Conservation (phyloP, 1,139 yeast species). For the Geotrichum europaeum region DNA sequence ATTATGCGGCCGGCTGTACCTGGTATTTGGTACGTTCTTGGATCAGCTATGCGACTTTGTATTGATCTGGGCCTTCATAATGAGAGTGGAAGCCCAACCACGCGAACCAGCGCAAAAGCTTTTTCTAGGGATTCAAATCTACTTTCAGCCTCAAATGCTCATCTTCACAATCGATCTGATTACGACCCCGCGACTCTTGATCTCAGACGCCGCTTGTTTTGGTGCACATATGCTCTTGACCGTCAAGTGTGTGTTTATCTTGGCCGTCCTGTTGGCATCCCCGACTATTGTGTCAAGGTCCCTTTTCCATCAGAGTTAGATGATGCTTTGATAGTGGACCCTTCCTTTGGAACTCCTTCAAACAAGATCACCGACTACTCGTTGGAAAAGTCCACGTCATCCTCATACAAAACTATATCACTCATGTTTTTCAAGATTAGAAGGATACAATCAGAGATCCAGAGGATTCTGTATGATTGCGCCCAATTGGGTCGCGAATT, state of each 20-base stretch:
- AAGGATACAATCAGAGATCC: slow-evolving; percentile 71
- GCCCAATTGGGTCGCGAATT: slow-evolving; percentile 64
- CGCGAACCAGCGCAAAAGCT: not conserved
- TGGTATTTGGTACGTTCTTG: slow-evolving; percentile 88
- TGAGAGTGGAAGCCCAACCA: slow-evolving; percentile 31
- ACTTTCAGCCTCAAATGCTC: not conserved
- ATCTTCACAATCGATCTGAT: not conserved
- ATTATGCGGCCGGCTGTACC: slow-evolving; percentile 52
- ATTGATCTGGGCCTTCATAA: slow-evolving; percentile 80
- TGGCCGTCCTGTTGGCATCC: slow-evolving; percentile 68
- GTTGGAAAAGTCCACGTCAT: slow-evolving; percentile 20
- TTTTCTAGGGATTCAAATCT: not conserved
- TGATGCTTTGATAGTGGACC: slow-evolving; percentile 51
- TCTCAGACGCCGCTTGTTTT: slow-evolving; percentile 69
- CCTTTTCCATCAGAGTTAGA: slow-evolving; percentile 70
- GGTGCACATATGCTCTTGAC: slow-evolving; percentile 86
- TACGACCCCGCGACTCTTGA: slow-evolving; percentile 55
- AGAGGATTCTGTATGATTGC: slow-evolving; percentile 61
- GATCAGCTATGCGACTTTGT: slow-evolving; percentile 71
- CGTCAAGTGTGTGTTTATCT: slow-evolving; percentile 69
- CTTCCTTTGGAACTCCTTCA: slow-evolving; percentile 17
- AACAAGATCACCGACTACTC: slow-evolving; percentile 25
- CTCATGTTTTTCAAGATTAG: slow-evolving; percentile 62
- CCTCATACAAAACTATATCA: slow-evolving; percentile 60
- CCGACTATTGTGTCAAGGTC: slow-evolving; percentile 58